Conservation (phyloP, 139 green algal genomes). For the Coelastrella sp. region DNA sequence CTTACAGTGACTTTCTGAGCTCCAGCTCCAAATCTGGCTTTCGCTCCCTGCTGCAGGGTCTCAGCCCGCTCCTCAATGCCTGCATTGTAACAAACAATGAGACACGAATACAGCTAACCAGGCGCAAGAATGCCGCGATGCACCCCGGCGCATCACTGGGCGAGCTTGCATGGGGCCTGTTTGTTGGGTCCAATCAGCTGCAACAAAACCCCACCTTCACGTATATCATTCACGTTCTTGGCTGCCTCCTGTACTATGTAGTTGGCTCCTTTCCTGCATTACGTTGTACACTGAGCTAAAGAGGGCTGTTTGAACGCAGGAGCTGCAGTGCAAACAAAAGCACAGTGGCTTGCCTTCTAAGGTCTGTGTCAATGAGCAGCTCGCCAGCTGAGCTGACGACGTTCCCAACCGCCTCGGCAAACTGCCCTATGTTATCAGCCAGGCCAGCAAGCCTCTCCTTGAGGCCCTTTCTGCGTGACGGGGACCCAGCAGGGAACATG, state of each 20-base stretch:
- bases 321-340: no score
- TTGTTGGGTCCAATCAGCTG: no score
- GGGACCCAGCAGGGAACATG: background rate
- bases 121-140: no score
- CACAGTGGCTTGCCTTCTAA: slow-evolving; percentile 44
- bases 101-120: background rate
- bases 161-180: no score
- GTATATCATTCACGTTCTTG: slow-evolving; percentile 17
- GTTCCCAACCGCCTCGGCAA: slow-evolving; percentile 8
- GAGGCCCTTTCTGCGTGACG: background rate
- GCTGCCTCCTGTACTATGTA: slow-evolving; percentile 33
- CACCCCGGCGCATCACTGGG: no score
- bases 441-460: background rate
- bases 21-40: slow-evolving; percentile 9
- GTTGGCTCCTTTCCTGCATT: slow-evolving; percentile 40
- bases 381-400: slow-evolving; percentile 49
- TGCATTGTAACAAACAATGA: slow-evolving; percentile 7
- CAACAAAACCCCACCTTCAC: slow-evolving; percentile 23
- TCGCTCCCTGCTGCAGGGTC: slow-evolving; percentile 27
- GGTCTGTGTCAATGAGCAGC: slow-evolving; percentile 55
- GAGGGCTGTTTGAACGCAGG: no score
- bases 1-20: slow-evolving; percentile 20
- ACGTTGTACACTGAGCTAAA: background rate
- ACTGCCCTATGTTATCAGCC: slow-evolving; percentile 14
- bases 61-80: slow-evolving; percentile 30